Evolutionary conservation across 116 monocot genomes (phyloP), one percentile per base, ranked within the genome.

Genomic region (Trichopus zeylanicus): DNA sequence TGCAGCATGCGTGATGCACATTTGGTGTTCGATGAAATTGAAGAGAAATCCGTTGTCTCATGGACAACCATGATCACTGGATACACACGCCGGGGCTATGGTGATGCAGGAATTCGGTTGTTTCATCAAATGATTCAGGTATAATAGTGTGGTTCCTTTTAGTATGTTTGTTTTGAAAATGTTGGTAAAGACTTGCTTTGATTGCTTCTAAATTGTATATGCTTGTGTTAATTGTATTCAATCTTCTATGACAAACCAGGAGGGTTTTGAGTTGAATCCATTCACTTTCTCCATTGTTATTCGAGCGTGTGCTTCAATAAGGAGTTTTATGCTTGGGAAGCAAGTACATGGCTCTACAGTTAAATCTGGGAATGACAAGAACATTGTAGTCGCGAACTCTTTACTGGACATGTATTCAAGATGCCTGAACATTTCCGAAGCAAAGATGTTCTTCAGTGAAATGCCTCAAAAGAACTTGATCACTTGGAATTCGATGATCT

Each of bases 401-500:
- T 53, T 91, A 22, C 33, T 77, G 19, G 77, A 91, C 59, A 70
- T 91, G 77, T 91, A 91, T 32, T 77, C 56, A 29, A 79, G 69
- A 54, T 91, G 85, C 64, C 56, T 31, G 64, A 65, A 60, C 62
- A 19, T 80, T 34, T 20, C 49, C 9, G 77, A 77, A 33, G 79
- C 80, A 7, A 72, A 68, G 39, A 65, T 52, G 21, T 59, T 56
- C 55, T 91, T 91, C 67, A 18, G n/a, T 13, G 54, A 75, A 54
- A 86, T 86, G 79, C 62, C 57, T 55, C 48, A 24, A 8, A 77
- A 30, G 59, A 78, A 91, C 65, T 27, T 75, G 55, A 75, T 91
- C 65, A 79, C 79, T 23, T 91, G 91, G 91, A 91, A 91, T 55
- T 61, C 86, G 0, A 82, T 91, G 69, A 91, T 90, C 4, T 51